Evolutionary conservation across 2,329 filamentous ascomycete genomes (phyloP), one percentile per base, ranked within the genome.

Genomic region (Colletotrichum lupini): DNA sequence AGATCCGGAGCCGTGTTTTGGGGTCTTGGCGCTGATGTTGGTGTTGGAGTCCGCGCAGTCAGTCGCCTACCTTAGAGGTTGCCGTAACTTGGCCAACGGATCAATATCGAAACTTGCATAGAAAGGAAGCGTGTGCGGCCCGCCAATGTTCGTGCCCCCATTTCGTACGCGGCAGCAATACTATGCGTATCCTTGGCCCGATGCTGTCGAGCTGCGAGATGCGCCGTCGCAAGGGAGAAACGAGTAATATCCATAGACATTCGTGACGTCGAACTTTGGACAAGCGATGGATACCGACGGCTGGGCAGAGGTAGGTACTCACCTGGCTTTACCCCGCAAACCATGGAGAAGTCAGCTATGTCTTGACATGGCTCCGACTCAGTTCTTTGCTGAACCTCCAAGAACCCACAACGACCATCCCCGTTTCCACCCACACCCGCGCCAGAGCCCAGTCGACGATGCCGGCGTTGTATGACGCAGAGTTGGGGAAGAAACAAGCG

Each of bases 1-100:
- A 53, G 28, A 71, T 73, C 71, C 67, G 61, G 35, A 71, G 67
- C 71, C 71, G 67, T 73, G 71, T 73, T 60, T 61, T 71, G 71
- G 71, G 67, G 60, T 58, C 71, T 73, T 73, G 71, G 71, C 71
- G 67, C 32, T 57, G 66, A 30, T 62, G 66, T 37, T 57, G 61
- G 30, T 46, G 59, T 55, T 35, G 70, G 58, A 69, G 58, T 49
- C 26, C 35, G 61, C 46, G 30, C 24, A 3, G n/a, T 30, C 46
- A 37, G 14, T 37, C 32, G 11, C 32, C 32, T 24, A 37, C 26
- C 28, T 16, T 11, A 19, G 16, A 22, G 32, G 61, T 64, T 19
- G 57, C 59, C 16, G 69, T 69, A 69, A 58, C 70, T 73, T 70
- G 71, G 71, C 55, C 71, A 70, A 70, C 71, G 37, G 46, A 35